Percentiles rank a stretch among this genome's conserved stretches.
Conservation (phyloP, 345 rosid genomes). For the Heritiera littoralis region DNA sequence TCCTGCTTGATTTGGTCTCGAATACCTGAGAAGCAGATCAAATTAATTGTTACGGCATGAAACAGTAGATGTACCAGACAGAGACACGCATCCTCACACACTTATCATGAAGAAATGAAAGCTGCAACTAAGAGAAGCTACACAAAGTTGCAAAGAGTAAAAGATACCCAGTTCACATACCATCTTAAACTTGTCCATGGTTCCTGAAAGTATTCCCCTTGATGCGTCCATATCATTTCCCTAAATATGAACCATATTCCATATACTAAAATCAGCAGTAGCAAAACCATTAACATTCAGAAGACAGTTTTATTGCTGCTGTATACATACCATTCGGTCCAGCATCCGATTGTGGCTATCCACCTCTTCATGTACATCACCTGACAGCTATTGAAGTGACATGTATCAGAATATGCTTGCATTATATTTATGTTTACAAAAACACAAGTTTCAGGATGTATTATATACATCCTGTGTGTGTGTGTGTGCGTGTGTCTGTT, state of each 20-base stretch:
- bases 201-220: constrained; percentile 85
- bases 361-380: constrained; percentile 88
- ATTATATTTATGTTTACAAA: background rate
- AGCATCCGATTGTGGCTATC: constrained; percentile 80
- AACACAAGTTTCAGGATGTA: background rate
- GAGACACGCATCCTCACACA: background rate
- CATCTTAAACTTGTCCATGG: constrained; percentile 94
- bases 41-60: constrained; percentile 11
- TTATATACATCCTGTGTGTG: background rate
- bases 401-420: constrained; percentile 19
- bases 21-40: constrained; percentile 53
- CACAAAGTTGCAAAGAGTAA: background rate
- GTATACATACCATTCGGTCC: constrained; percentile 71
- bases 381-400: constrained; percentile 60
- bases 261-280: constrained; percentile 24
- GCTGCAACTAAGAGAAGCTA: constrained; percentile 12
- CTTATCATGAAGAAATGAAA: background rate
- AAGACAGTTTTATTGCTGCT: background rate
- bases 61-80: background rate
- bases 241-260: constrained; percentile 37
- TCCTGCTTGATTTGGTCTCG: constrained; percentile 90
- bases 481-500: background rate
- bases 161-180: constrained; percentile 34
- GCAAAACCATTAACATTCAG: background rate
- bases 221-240: constrained; percentile 98